These are phyloP conservation scores for Tardiomyces depauwii DNA, from an alignment of 1,139 yeast species.

Conservation along the genomic window DNA sequence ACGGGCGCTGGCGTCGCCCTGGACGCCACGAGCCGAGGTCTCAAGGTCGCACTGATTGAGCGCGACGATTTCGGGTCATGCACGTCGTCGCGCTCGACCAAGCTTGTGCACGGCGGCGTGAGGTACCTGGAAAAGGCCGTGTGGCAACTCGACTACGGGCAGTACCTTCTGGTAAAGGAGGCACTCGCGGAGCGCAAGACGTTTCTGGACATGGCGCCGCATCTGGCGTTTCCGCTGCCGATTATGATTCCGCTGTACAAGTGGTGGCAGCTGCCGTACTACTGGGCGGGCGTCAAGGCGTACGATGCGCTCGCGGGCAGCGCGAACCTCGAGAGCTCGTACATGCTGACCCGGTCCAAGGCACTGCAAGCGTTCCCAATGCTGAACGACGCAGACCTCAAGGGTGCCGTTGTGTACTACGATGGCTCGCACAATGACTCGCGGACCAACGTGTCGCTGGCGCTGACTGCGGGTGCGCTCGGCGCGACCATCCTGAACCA, in stretches of 20 bases:
- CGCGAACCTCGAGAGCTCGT: slow-evolving; percentile 74
- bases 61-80: slow-evolving; percentile 85
- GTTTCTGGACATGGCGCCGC: slow-evolving; percentile 88
- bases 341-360: slow-evolving; percentile 54
- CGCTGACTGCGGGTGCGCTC: slow-evolving; percentile 70
- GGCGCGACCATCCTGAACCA: slow-evolving; percentile 91
- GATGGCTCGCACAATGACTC: slow-evolving; percentile 94
- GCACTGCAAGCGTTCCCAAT: slow-evolving; percentile 78
- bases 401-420: slow-evolving; percentile 87
- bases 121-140: slow-evolving; percentile 92
- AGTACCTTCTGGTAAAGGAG: slow-evolving; percentile 84
- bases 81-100: slow-evolving; percentile 90
- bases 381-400: slow-evolving; percentile 69
- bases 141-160: slow-evolving; percentile 76
- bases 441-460: slow-evolving; percentile 79
- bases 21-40: slow-evolving; percentile 85
- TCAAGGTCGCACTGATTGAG: slow-evolving; percentile 79
- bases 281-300: slow-evolving; percentile 83
- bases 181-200: slow-evolving; percentile 89
- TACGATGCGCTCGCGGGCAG: slow-evolving; percentile 90
- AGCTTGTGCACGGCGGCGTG: slow-evolving; percentile 97
- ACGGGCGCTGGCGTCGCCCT: slow-evolving; percentile 90
- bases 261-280: slow-evolving; percentile 95
- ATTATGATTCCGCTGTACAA: slow-evolving; percentile 91
- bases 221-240: slow-evolving; percentile 75